Evolutionary conservation across 2,329 filamentous ascomycete genomes (phyloP).

Genomic region (Aaosphaeria pasadenensis): DNA sequence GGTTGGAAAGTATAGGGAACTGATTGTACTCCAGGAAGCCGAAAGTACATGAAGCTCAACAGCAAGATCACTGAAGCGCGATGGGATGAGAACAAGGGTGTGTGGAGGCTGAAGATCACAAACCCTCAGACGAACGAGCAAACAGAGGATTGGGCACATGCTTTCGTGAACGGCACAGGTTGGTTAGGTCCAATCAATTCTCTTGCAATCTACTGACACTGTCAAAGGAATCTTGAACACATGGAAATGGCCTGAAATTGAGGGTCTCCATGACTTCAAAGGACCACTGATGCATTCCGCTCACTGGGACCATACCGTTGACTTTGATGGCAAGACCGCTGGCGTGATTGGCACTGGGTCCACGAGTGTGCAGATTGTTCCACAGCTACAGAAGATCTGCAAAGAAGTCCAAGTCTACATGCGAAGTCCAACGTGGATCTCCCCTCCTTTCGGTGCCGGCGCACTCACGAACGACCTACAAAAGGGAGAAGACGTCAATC

Average conservation of each 20-base stretch:
- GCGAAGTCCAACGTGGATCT: slow-evolving; percentile 40
- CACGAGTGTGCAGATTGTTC: slow-evolving; percentile 35
- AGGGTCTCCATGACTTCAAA: slow-evolving; percentile 41
- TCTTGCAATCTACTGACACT: background rate
- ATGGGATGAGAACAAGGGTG: slow-evolving; percentile 43
- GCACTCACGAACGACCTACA: slow-evolving; percentile 31
- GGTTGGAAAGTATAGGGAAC: background rate
- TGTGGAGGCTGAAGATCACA: slow-evolving; percentile 39
- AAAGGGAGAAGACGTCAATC: slow-evolving; percentile 37
- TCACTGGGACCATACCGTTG: slow-evolving; percentile 40
- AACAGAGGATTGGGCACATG: slow-evolving; percentile 35
- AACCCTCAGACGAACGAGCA: slow-evolving; percentile 31
- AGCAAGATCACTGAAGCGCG: slow-evolving; percentile 43
- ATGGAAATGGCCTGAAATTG: slow-evolving; percentile 45
- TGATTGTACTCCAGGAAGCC: slow-evolving; percentile 28
- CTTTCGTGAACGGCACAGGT: slow-evolving; percentile 46
- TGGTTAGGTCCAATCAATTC: slow-evolving; percentile 13
- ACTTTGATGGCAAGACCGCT: slow-evolving; percentile 27
- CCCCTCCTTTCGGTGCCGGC: slow-evolving; percentile 35
- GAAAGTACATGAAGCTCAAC: slow-evolving; percentile 47
- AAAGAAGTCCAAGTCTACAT: slow-evolving; percentile 36
- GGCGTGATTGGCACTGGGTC: slow-evolving; percentile 34
- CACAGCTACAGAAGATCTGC: slow-evolving; percentile 37
- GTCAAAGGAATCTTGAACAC: slow-evolving; percentile 42
- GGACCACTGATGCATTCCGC: slow-evolving; percentile 45